Base-by-base conservation (phyloP, 2,329 filamentous ascomycete genomes). In the Sarocladium oryzae region DNA sequence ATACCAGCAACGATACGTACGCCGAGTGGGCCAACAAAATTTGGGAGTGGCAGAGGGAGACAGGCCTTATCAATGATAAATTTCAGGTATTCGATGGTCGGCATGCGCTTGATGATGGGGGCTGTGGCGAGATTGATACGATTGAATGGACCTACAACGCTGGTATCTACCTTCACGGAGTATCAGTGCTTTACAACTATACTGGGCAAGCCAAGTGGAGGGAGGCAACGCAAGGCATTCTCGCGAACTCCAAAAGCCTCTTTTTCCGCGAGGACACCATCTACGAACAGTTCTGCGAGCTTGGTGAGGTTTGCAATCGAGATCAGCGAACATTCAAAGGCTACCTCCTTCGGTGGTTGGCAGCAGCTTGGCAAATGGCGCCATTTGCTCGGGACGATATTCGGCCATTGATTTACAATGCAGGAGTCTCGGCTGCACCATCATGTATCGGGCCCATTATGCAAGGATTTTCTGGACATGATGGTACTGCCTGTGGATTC, bases 1-100 rank as follows among this genome's bases (percentile, higher is more conserved):
- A 88, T 69, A 95, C 89, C 0, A 80, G 82, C 43, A 93, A 95
- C 67, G 62, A 77, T 51, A 93, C 87, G 0, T 95, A 95, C 63
- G 75, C 79, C 9, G 77, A 88, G 9, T 90, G 86, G 86, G 89
- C 88, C 0, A 74, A 80, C 53, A 84, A 74, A 59, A 72, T 85
- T 9, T 96, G 83, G 63, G 75, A 84, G 45, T 89, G 85, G 85
- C 73, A 82, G 57, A 60, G 64, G 9, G 58, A 63, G 0, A 69
- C 77, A 10, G 75, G 77, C 0, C 72, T 89, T 51, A 83, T 88
- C 58, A 75, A 72, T 36, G 55, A 61, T 6, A 66, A 77, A 13
- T 82, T 71, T 61, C 69, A 74, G 49, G 70, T 88, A n/a, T 78
- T 70, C 57, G 85, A 76, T 52, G 71, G 73, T 51, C 62, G 66